Conservation (phyloP, 768 basidiomycete species). For the Boletales sp. region DNA sequence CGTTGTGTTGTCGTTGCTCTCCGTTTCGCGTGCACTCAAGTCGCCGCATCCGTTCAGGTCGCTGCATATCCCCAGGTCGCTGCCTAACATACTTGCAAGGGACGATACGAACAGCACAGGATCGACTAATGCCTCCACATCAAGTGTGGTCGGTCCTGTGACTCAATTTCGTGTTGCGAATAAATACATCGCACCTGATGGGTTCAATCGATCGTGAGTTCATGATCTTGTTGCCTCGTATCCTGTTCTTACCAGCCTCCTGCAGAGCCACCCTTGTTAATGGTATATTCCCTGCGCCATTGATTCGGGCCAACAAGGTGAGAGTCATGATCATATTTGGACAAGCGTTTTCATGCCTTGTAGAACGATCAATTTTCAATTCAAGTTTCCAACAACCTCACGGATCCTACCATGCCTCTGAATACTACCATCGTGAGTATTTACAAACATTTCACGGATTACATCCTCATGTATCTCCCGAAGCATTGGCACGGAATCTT, state of each 20-base stretch:
- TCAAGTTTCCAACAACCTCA: background rate
- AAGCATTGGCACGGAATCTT: conserved; percentile 45
- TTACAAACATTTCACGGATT: background rate
- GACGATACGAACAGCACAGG: no score
- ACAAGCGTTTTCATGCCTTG: background rate
- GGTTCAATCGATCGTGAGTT: background rate
- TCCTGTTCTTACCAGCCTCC: background rate
- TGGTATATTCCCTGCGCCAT: background rate
- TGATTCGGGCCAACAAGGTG: conserved; percentile 1
- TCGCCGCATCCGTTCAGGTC: no score
- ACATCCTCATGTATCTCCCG: background rate
- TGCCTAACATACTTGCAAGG: no score
- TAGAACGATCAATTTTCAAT: background rate
- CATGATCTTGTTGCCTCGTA: no score
- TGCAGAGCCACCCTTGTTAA: conserved; percentile 2
- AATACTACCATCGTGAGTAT: conserved; percentile 3
- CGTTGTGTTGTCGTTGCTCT: no score
- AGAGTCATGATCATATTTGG: background rate
- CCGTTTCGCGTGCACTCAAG: no score
- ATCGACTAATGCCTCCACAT: no score
- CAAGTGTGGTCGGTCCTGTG: no score
- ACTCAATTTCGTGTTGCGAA: background rate
- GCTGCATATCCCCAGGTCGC: no score
- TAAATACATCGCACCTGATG: background rate
- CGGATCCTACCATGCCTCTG: background rate